Evolutionary conservation across 148 eudicot species (phyloP).

Genomic region (Chenopodium quinoa): DNA sequence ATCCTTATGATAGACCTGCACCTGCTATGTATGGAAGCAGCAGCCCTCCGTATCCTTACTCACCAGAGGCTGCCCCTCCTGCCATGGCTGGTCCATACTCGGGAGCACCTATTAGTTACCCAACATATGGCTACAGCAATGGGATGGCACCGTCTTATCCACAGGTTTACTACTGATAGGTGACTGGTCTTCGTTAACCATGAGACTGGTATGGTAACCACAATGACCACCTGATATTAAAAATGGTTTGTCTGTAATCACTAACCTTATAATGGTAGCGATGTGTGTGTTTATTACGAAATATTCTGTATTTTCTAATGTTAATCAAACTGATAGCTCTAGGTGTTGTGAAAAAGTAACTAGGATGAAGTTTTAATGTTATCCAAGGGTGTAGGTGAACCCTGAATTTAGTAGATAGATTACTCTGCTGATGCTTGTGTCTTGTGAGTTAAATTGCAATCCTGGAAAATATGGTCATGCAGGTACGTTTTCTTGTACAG

Average conservation of each 20-base stretch:
- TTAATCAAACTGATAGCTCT: conserved; percentile 33
- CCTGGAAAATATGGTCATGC: neutral
- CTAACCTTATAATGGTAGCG: conserved; percentile 80
- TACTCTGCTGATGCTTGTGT: conserved; percentile 14
- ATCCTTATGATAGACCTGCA: conserved; percentile 41
- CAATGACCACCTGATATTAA: conserved; percentile 28
- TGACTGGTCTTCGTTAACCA: conserved; percentile 48
- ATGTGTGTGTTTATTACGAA: conserved; percentile 59
- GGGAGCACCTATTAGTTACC: conserved; percentile 62
- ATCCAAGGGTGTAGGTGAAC: conserved; percentile 26
- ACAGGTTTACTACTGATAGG: conserved; percentile 81
- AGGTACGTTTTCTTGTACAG: neutral
- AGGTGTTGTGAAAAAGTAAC: conserved; percentile 33
- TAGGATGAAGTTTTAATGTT: conserved; percentile 39
- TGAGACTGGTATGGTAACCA: conserved; percentile 60
- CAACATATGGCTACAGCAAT: conserved; percentile 64
- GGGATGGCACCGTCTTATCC: conserved; percentile 73
- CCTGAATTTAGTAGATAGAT: conserved; percentile 31
- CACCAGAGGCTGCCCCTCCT: conserved; percentile 70
- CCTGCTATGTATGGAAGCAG: conserved; percentile 60
- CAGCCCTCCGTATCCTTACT: conserved; percentile 77
- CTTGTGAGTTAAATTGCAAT: neutral
- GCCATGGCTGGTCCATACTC: conserved; percentile 62
- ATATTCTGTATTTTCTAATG: conserved; percentile 38
- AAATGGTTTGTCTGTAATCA: conserved; percentile 64